Evolutionary conservation across 2,329 filamentous ascomycete species (phyloP), one percentile per base, ranked within the genome.

Genomic region (Colletotrichum shisoi): DNA sequence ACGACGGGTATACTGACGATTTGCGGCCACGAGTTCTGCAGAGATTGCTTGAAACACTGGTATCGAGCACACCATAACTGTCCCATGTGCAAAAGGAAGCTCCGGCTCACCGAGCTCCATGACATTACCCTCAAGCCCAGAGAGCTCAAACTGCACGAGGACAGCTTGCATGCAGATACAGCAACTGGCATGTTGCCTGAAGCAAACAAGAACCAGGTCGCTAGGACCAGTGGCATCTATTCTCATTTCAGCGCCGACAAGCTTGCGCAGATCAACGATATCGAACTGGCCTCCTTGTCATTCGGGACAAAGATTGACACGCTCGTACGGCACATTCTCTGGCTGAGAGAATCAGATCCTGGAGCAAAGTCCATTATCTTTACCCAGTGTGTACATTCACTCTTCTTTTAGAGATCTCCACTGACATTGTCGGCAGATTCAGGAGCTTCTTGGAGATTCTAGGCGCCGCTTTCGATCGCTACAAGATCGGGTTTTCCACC

Each of bases 291-390:
- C 12, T 86, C 86, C 0, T 85, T 85, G 1, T 93, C 91, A 0
- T 97, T 92, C 73, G 93, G 93, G 1, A 96, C 92, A 0, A 99
- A 98, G 77, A 89, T 98, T 19, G 93, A 97, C 75, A 96, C 88
- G 0, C 79, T 94, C 3, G 84, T 90, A 34, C 86, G 92, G 2
- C 95, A 98, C 76, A 79, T 98, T 2, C 78, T 96, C 17, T 97
- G 92, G 92, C 83, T 98, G 21, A 88, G 94, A 2, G 83, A 91
- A 71, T 87, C 91, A 54, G 93, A 97, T 71, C 92, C 93, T 0
- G 93, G 93, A 0, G 88, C 93, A 11, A 98, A 98, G 75, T 91
- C 92, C 0, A 91, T 99, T 75, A 85, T 98, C n/a, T 99, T 97
- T 77, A 96, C 92, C 1, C 94, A 98, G 78, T 85, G 73, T 54